A percentile compares a stretch with the other conserved stretches of the same genome.
phyloP scores from a whole-genome alignment of 2,329 filamentous ascomycete genomes.

The Plenodomus tracheiphilus region DNA sequence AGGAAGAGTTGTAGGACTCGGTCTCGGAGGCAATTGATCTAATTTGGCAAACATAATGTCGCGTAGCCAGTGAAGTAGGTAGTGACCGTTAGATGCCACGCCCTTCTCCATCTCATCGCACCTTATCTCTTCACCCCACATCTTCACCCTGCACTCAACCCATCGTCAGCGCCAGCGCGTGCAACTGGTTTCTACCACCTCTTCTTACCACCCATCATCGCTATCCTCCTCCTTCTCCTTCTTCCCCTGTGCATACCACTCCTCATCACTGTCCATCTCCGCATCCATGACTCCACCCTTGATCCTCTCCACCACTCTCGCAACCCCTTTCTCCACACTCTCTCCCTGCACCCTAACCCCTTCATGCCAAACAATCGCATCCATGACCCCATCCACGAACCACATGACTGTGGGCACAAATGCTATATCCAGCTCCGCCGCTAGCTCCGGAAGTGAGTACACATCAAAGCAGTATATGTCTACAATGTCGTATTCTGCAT shows the following conservation, averaged over 20 bases:
- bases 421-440: constrained; percentile 19
- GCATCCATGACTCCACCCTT: constrained; percentile 26
- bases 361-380: constrained; percentile 30
- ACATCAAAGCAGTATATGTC: constrained; percentile 30
- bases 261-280: constrained; percentile 22
- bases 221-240: neutral
- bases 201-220: neutral
- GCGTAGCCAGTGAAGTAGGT: too few relatives aligned
- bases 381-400: constrained; percentile 24
- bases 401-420: constrained; percentile 32
- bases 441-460: constrained; percentile 26
- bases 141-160: neutral
- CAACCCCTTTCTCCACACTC: constrained; percentile 26
- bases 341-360: constrained; percentile 26
- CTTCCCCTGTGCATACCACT: constrained; percentile 10
- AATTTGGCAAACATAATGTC: too few relatives aligned
- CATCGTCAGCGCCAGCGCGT: too few relatives aligned
- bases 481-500: constrained; percentile 12
- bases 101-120: too few relatives aligned
- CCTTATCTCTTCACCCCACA: too few relatives aligned
- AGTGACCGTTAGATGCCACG: too few relatives aligned
- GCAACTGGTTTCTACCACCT: constrained; percentile 2
- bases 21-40: too few relatives aligned
- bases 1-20: too few relatives aligned
- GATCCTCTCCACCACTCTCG: constrained; percentile 28